Conservation (phyloP, 2,329 filamentous ascomycete genomes). For the Endocalyx cinctus region DNA sequence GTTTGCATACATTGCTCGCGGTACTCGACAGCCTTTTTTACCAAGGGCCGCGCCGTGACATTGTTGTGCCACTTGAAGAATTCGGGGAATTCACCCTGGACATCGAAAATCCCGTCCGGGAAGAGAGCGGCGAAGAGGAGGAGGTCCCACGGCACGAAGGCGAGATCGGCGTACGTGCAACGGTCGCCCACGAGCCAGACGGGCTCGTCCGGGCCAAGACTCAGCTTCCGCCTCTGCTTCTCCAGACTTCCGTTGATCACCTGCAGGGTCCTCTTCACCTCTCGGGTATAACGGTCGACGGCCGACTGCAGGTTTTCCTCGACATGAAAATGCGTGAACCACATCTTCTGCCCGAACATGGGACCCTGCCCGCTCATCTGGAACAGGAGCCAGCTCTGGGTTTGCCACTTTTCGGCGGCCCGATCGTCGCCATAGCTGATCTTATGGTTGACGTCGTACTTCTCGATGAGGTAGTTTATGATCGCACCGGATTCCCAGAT, state of each 20-base stretch:
- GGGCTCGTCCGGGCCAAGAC: conserved; percentile 4
- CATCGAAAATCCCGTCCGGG: conserved; percentile 4
- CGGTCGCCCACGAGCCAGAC: conserved; percentile 19
- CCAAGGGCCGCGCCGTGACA: conserved; percentile 5
- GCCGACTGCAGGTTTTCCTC: conserved; percentile 25
- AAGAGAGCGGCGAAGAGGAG: conserved; percentile 6
- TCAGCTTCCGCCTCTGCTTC: conserved; percentile 6
- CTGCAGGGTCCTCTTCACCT: conserved; percentile 13
- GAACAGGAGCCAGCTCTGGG: conserved; percentile 42
- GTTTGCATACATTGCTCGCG: conserved; percentile 12
- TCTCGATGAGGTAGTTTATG: conserved; percentile 41
- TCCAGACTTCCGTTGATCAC: conserved; percentile 10
- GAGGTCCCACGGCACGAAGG: conserved; percentile 16
- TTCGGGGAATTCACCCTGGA: conserved; percentile 10
- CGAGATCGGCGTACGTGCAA: conserved; percentile 17
- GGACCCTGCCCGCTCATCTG: conserved; percentile 36
- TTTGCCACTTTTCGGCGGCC: conserved; percentile 30
- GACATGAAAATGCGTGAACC: conserved; percentile 28
- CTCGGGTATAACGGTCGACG: conserved; percentile 22
- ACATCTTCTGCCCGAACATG: conserved; percentile 35
- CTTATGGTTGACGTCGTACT: conserved; percentile 38
- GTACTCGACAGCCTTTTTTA: conserved; percentile 10
- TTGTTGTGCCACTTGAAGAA: conserved; percentile 10
- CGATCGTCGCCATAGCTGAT: conserved; percentile 32
- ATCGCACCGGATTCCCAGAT: conserved; percentile 48